Conservation (phyloP, 805 yeast species). For the Blastobotrys robertii region DNA sequence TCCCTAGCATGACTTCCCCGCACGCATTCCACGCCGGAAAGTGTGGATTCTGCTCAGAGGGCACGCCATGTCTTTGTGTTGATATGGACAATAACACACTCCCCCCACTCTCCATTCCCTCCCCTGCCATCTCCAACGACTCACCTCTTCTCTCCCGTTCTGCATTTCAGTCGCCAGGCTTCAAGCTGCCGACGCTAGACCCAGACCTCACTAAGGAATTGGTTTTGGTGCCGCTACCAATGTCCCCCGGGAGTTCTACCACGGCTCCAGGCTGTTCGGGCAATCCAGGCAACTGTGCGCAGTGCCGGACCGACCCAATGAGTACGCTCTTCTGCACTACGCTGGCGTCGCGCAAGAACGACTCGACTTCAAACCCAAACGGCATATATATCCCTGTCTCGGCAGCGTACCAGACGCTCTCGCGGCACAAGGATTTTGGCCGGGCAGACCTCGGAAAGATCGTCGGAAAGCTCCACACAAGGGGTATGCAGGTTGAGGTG, state of each 20-base stretch:
- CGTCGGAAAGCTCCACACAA: constrained; percentile 64
- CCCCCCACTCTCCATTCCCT: constrained; percentile 17
- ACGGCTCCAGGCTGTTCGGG: constrained; percentile 55
- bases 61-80: constrained; percentile 84
- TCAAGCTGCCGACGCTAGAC: constrained; percentile 48
- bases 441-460: constrained; percentile 63
- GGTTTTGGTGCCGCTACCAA: constrained; percentile 5
- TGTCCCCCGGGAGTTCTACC: constrained; percentile 1
- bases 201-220: constrained; percentile 56
- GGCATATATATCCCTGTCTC: constrained; percentile 69
- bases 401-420: constrained; percentile 80
- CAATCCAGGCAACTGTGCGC: constrained; percentile 77
- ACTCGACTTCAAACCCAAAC: constrained; percentile 8
- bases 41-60: constrained; percentile 92
- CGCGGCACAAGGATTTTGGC: constrained; percentile 69
- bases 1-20: neutral
- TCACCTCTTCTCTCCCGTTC: constrained; percentile 1
- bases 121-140: constrained; percentile 13
- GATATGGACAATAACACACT: constrained; percentile 32
- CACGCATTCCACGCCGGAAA: constrained; percentile 37
- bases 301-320: constrained; percentile 81
- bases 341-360: constrained; percentile 40
- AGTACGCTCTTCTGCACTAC: constrained; percentile 83
- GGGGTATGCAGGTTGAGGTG: constrained; percentile 89
- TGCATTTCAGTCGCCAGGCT: constrained; percentile 8